Conservation (phyloP, 2,329 filamentous ascomycete genomes). For the Fusarium sp. region DNA sequence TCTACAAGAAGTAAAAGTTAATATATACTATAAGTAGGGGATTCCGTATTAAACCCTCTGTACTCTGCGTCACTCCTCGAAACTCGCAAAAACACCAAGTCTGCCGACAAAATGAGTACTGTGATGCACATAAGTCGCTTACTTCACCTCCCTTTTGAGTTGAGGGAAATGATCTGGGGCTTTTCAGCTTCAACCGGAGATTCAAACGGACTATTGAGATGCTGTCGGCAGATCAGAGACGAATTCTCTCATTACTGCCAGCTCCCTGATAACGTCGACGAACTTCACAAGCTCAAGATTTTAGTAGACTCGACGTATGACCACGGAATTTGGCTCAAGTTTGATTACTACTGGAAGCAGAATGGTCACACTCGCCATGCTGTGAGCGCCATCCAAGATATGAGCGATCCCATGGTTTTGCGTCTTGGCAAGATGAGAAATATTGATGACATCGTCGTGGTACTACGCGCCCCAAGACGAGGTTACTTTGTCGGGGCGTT, state of each 20-base stretch:
- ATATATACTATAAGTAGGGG: not conserved
- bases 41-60: not conserved
- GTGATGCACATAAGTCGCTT: not conserved
- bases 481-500: conserved; percentile 9
- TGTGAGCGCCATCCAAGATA: not conserved
- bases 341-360: conserved; percentile 9
- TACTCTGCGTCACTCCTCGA: too few relatives aligned
- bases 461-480: conserved; percentile 2
- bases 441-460: not conserved
- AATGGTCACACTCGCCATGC: not conserved
- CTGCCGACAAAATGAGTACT: not conserved
- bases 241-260: not conserved
- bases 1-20: not conserved
- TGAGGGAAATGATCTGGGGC: conserved; percentile 16
- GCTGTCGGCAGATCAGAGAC: conserved; percentile 3
- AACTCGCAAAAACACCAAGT: not conserved
- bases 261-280: not conserved
- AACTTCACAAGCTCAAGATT: not conserved
- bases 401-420: conserved; percentile 2
- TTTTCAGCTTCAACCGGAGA: not conserved
- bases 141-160: conserved; percentile 8
- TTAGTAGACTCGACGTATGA: conserved; percentile 10
- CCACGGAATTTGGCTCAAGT: conserved; percentile 11
- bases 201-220: conserved; percentile 4
- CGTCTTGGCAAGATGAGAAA: not conserved